Evolutionary conservation across 495 filamentous ascomycete species (phyloP).

Genomic region (Chaetomidium leptoderma): DNA sequence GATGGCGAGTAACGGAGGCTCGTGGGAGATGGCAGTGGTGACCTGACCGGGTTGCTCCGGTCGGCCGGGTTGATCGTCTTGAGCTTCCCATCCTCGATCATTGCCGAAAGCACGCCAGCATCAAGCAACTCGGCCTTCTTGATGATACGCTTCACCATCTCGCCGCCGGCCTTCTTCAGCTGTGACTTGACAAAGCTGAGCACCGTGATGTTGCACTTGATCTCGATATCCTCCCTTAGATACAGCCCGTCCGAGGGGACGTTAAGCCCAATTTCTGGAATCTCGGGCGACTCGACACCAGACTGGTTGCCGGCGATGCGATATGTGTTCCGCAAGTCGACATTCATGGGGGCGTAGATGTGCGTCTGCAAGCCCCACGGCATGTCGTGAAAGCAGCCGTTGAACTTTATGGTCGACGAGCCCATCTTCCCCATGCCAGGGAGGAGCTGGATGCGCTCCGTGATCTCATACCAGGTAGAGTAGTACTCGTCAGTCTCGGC

Average conservation of each 20-base stretch:
- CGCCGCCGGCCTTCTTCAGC: constrained; percentile 59
- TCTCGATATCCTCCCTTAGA: constrained; percentile 69
- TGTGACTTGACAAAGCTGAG: constrained; percentile 65
- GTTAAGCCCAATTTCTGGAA: constrained; percentile 52
- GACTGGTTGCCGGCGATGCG: constrained; percentile 58
- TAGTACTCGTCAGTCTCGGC: constrained; percentile 66
- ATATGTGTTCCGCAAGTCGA: constrained; percentile 50
- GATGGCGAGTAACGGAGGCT: constrained; percentile 25
- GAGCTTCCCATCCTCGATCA: constrained; percentile 49
- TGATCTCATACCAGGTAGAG: constrained; percentile 65
- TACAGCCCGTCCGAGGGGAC: constrained; percentile 63
- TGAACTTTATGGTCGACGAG: constrained; percentile 63
- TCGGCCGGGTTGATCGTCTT: constrained; percentile 47
- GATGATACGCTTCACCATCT: constrained; percentile 63
- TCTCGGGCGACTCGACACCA: constrained; percentile 55
- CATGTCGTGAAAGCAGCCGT: constrained; percentile 70
- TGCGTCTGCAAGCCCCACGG: constrained; percentile 69
- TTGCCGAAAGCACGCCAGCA: constrained; percentile 44
- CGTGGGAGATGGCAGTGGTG: constrained; percentile 35
- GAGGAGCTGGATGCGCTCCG: constrained; percentile 61
- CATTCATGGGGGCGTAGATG: constrained; percentile 60
- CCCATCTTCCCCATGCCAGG: constrained; percentile 58
- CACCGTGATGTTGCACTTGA: constrained; percentile 66
- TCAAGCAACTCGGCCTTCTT: constrained; percentile 58
- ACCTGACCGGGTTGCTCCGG: constrained; percentile 29